Evolutionary conservation across 2,329 filamentous ascomycete species (phyloP).

Genomic region (Cryphonectria nitschkei): DNA sequence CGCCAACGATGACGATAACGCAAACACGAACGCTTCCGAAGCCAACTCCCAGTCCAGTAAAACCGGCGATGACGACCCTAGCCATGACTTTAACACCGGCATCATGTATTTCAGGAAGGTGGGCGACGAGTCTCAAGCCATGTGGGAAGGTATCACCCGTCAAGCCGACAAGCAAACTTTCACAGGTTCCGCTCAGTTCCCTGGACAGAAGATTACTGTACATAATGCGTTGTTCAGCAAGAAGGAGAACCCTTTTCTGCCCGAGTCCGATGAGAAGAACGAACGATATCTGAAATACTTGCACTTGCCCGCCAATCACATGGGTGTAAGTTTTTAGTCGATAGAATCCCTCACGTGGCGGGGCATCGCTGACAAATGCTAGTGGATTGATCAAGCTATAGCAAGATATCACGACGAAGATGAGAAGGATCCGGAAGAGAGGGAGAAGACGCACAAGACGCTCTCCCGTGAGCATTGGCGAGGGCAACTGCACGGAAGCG

Average conservation of each 20-base stretch:
- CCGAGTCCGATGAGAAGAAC: neutral
- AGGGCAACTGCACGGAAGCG: slow-evolving; percentile 18
- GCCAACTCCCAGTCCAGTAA: no score
- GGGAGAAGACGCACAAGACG: neutral
- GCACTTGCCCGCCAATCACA: neutral
- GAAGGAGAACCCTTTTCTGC: neutral
- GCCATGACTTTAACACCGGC: neutral
- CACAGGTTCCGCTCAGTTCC: neutral
- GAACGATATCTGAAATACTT: neutral
- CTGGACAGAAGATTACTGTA: neutral
- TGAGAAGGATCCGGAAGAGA: no score
- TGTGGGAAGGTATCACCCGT: neutral
- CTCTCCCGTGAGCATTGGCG: slow-evolving; percentile 18
- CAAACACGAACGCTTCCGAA: no score
- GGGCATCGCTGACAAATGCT: neutral
- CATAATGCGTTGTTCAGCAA: neutral
- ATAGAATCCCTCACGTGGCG: neutral
- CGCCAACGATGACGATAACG: no score
- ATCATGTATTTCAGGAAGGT: neutral
- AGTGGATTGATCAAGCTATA: slow-evolving; percentile 13
- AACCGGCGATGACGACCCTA: neutral
- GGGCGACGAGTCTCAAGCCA: neutral
- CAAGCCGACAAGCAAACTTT: neutral
- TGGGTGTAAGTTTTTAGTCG: neutral
- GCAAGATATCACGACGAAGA: slow-evolving; percentile 10